phyloP scores from a whole-genome alignment of 164 flowering plant genomes.

The Vitis rotundifolia region DNA sequence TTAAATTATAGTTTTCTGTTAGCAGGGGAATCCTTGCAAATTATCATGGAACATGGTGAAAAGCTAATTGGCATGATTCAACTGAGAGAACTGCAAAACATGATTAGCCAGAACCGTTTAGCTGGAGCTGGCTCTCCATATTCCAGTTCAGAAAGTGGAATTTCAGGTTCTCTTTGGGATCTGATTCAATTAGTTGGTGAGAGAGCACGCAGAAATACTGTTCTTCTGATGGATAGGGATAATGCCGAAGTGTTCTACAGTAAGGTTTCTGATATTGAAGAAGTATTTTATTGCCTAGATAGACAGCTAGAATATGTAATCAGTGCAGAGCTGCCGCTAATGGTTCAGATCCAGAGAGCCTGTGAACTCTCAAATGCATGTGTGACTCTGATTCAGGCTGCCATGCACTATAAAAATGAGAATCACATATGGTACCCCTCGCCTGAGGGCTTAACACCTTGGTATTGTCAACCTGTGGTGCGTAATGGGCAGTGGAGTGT shows the following conservation, averaged over 20 bases:
- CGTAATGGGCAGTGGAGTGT: conserved; percentile 82
- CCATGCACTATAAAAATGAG: conserved; percentile 63
- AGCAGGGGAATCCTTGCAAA: conserved; percentile 78
- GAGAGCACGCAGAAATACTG: conserved; percentile 73
- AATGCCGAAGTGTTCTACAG: conserved; percentile 97
- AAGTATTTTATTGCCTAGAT: conserved; percentile 69
- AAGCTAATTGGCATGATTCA: conserved; percentile 87
- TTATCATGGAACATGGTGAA: conserved; percentile 96
- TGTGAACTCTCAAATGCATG: conserved; percentile 85
- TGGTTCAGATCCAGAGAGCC: conserved; percentile 58
- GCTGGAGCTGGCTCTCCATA: conserved; percentile 27
- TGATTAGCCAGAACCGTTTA: conserved; percentile 54
- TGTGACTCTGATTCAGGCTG: conserved; percentile 55
- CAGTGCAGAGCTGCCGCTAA: conserved; percentile 43
- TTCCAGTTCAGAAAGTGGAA: conserved; percentile 41
- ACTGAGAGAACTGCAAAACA: conserved; percentile 76
- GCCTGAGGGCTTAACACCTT: conserved; percentile 78
- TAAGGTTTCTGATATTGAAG: conserved; percentile 86
- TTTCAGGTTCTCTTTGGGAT: conserved; percentile 88
- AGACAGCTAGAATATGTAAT: conserved; percentile 58
- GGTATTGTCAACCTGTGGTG: conserved; percentile 77
- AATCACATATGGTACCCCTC: conserved; percentile 90
- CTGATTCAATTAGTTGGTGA: conserved; percentile 90
- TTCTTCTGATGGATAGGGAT: conserved; percentile 97
- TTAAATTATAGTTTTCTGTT: conserved; percentile 9